Conservation (phyloP, 495 filamentous ascomycete genomes). For the Aspergillus coremiiformis region DNA sequence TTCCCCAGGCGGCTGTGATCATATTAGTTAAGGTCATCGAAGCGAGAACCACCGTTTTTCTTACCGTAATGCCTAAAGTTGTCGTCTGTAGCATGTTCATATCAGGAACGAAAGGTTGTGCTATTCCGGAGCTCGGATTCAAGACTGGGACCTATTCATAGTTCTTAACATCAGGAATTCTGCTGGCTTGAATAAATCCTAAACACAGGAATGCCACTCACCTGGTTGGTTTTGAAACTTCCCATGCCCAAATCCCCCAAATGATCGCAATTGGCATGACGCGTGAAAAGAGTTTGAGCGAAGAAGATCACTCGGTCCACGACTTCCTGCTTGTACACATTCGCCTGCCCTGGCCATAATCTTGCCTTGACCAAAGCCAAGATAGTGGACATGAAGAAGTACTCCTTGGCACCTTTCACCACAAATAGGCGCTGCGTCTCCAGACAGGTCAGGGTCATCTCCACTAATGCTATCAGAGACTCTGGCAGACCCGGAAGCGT, state of each 20-base stretch:
- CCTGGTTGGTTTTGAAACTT: constrained; percentile 31
- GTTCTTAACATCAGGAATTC: background rate
- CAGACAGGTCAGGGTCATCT: constrained; percentile 28
- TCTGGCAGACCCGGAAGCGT: constrained; percentile 32
- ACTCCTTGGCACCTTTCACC: constrained; percentile 40
- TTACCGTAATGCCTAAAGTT: constrained; percentile 25
- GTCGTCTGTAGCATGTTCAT: constrained; percentile 21
- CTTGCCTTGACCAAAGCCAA: constrained; percentile 33
- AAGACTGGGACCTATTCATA: constrained; percentile 19
- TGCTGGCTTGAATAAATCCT: background rate
- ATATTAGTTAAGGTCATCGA: constrained; percentile 1
- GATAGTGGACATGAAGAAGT: constrained; percentile 40
- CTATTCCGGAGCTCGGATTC: constrained; percentile 21
- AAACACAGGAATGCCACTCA: constrained; percentile 7
- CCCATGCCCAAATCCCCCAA: constrained; percentile 30
- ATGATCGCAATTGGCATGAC: constrained; percentile 33
- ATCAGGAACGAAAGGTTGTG: constrained; percentile 20
- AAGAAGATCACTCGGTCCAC: constrained; percentile 34
- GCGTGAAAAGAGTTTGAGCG: constrained; percentile 32
- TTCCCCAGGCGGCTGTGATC: constrained; percentile 25
- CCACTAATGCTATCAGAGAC: constrained; percentile 30
- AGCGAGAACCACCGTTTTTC: constrained; percentile 1
- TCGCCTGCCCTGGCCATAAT: constrained; percentile 32
- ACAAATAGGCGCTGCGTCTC: constrained; percentile 30
- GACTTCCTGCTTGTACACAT: constrained; percentile 33